Evolutionary conservation across 371 early-diverging fungal genomes (phyloP).

Genomic region (Catenaria anguillulae): DNA sequence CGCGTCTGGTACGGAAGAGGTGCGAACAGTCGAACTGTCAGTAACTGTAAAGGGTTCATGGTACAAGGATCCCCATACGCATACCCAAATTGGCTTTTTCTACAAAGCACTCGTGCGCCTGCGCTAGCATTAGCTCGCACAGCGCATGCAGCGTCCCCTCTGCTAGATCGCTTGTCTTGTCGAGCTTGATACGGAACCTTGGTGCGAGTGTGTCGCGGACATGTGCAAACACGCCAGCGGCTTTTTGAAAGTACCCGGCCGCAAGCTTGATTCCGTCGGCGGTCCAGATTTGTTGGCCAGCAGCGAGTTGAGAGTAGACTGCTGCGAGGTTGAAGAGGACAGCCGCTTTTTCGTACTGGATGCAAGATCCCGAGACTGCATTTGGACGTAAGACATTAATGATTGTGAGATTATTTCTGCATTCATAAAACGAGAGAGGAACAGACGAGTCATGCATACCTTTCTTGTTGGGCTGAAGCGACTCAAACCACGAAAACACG

Average conservation of each 20-base stretch:
- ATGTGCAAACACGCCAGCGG: conserved; percentile 25
- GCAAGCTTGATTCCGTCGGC: conserved; percentile 27
- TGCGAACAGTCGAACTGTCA: no score
- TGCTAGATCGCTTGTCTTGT: conserved; percentile 20
- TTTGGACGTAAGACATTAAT: no score
- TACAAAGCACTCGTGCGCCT: conserved; percentile 33
- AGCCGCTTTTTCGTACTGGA: conserved; percentile 38
- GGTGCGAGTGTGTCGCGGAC: conserved; percentile 24
- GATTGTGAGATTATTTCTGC: conserved; percentile 8
- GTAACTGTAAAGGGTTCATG: neutral
- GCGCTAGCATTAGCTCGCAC: conserved; percentile 27
- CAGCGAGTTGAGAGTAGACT: conserved; percentile 24
- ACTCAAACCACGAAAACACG: conserved; percentile 31
- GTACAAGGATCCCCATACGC: neutral
- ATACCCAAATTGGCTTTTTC: conserved; percentile 29
- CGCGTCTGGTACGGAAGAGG: conserved; percentile 18
- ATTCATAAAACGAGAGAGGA: no score
- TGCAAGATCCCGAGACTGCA: no score
- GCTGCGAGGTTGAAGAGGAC: conserved; percentile 33
- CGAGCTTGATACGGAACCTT: conserved; percentile 24
- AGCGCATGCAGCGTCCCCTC: conserved; percentile 24
- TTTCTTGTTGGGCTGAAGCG: conserved; percentile 18
- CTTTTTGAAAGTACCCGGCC: conserved; percentile 27
- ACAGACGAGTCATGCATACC: no score
- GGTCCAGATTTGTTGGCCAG: conserved; percentile 19